Base-by-base conservation (phyloP, 805 yeast genomes). In the Pichia paraexigua region DNA sequence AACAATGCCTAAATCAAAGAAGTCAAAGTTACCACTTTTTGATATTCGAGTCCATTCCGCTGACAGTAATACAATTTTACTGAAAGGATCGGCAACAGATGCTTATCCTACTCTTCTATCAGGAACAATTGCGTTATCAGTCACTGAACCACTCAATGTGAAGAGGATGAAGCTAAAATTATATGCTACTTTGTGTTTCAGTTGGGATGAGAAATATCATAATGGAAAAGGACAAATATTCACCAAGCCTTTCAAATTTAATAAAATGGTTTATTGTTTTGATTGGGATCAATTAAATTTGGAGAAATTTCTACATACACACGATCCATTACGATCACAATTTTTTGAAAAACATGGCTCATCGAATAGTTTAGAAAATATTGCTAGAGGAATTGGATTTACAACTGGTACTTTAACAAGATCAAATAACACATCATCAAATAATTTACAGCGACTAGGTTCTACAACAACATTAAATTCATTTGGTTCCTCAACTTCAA, bases 71-170 rank as follows among this genome's bases (percentile, higher is more conserved):
- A 92, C 91, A 11, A 68, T 92, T 5, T 78, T 94, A 10, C 66
- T 92, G 32, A 85, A 89, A 58, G 99, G 99, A 1, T 62, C 84
- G 1, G 81, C 85, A 7, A 74, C 76, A 37, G 91, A 84, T 48
- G 96, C 97, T 0, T 75, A 88, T 0, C 82, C 96, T 2, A 87
- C 80, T 3, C 69, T 85, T 8, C 66, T 94, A 27, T 71, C 85
- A 1, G 99, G 99, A 5, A 80, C 80, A 12, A 82, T 94, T 24
- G 90, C 85, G 1, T 67, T 94, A 25, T 77, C 91, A 0, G 80
- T 87, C 0, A 73, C 76, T 13, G 98, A 92, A 57, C 87, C 96
- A 3, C 69, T 88, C 51, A 68, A 80, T 17, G 75, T 92, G 48
- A 84, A 80, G 62, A 79, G 77, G 57, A 67, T 94, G 55, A 66